phyloP scores from a whole-genome alignment of 23 red algal species.

The Gracilaria domingensis region DNA sequence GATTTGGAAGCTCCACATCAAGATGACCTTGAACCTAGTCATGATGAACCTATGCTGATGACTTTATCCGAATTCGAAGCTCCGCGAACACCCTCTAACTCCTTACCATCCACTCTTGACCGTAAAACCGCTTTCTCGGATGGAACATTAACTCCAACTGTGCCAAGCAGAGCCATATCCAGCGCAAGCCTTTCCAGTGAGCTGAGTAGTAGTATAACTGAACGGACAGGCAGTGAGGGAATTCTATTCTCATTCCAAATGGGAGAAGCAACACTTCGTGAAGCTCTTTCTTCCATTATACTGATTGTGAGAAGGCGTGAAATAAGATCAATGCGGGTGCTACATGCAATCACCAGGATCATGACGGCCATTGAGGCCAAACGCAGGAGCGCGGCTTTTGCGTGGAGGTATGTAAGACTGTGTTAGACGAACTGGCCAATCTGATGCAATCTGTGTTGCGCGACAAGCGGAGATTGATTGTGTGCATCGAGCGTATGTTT shows the following conservation, averaged over 20 bases:
- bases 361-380: constrained; percentile 28
- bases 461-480: constrained; percentile 58
- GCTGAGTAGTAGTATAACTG: not conserved
- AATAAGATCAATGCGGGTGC: constrained; percentile 60
- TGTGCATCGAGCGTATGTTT: constrained; percentile 60
- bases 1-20: constrained; percentile 24
- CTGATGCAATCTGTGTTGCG: constrained; percentile 35
- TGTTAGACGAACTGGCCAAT: constrained; percentile 61
- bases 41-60: constrained; percentile 55
- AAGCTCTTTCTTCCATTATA: constrained; percentile 56
- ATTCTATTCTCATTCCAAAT: constrained; percentile 54
- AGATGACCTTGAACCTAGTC: constrained; percentile 46
- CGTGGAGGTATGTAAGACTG: constrained; percentile 57
- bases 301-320: constrained; percentile 65
- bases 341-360: constrained; percentile 54
- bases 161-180: constrained; percentile 9
- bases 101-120: constrained; percentile 29
- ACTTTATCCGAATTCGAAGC: constrained; percentile 68
- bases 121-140: constrained; percentile 33
- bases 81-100: constrained; percentile 47
- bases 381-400: constrained; percentile 18
- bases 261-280: constrained; percentile 56
- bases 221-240: constrained; percentile 43
- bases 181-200: constrained; percentile 35
- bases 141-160: constrained; percentile 43